Conservation (phyloP, 2,329 filamentous ascomycete genomes). For the Neofusicoccum sp. region DNA sequence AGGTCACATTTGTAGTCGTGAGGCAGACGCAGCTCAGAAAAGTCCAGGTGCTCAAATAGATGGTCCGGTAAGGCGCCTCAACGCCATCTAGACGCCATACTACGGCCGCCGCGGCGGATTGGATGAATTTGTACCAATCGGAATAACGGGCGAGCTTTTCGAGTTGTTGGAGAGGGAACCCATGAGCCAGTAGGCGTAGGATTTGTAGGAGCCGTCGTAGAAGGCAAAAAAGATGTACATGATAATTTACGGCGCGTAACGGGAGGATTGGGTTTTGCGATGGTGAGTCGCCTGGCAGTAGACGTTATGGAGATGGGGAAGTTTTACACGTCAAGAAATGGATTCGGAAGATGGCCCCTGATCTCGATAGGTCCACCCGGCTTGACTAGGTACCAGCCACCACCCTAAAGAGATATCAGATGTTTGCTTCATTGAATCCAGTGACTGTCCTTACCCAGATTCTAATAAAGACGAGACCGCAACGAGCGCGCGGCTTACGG, state of each 20-base stretch:
- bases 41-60: background rate
- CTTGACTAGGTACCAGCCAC: background rate
- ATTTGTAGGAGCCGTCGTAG: conserved; percentile 1
- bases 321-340: background rate
- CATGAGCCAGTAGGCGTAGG: conserved; percentile 13
- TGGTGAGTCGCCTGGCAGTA: background rate
- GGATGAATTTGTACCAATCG: conserved; percentile 4
- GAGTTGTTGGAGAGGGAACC: conserved; percentile 4
- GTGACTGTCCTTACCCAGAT: background rate
- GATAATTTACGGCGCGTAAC: background rate
- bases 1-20: too few relatives aligned
- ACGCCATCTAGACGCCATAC: background rate
- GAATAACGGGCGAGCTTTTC: background rate
- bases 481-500: background rate
- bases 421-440: too few relatives aligned
- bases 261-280: background rate
- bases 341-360: background rate
- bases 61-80: background rate
- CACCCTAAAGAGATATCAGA: background rate
- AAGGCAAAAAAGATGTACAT: conserved; percentile 6
- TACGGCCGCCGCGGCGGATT: conserved; percentile 3
- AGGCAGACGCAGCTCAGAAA: too few relatives aligned
- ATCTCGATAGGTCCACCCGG: background rate
- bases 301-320: background rate
- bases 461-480: background rate